Evolutionary conservation across 2,329 filamentous ascomycete genomes (phyloP), one percentile per base, ranked within the genome.

Genomic region (Aquanectria penicillioides): DNA sequence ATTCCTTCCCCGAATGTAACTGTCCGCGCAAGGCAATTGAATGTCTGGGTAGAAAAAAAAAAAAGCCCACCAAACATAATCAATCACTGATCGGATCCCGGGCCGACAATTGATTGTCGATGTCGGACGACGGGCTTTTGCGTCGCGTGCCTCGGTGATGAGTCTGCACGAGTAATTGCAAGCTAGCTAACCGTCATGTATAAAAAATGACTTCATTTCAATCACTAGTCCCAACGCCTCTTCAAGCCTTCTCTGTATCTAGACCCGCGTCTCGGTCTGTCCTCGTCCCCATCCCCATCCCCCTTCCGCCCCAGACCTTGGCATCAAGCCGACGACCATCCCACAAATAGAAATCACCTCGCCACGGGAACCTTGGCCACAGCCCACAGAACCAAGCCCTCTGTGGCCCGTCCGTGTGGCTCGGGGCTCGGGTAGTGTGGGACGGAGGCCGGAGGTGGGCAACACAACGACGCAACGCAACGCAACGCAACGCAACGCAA

Each of bases 291-390:
- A 5, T 40, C 25, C 25, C 20, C 29, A 15, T 11, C 6, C 22
- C 15, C 17, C 11, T 20, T 46, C 31, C 41, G 10, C 15, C 22
- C 31, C 41, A 28, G 43, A 49, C 25, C 28, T 17, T 10, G 15
- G 23, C 15, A n/a, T 8, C n/a, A 26, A 26, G 34, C 65, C 51
- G 59, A 52, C 51, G 41, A 61, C 63, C 47, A 53, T 63, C 40
- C 63, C 63, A 25, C 51, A 51, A 61, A 11, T 8, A 57, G 18
- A 31, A 46, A 58, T 51, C 23, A 31, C 38, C 37, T 57, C 31
- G 46, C 31, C 23, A 40, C 54, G 31, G 31, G 23, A 23, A 46
- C 11, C 10, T 28, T 31, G 51, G 51, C 37, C 34, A 31, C 31
- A 48, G 31, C 37, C 33, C 36, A 25, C 7, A 28, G 25, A 12